Conservation (phyloP, 2,329 filamentous ascomycete genomes). For the Cytospora leucostoma region DNA sequence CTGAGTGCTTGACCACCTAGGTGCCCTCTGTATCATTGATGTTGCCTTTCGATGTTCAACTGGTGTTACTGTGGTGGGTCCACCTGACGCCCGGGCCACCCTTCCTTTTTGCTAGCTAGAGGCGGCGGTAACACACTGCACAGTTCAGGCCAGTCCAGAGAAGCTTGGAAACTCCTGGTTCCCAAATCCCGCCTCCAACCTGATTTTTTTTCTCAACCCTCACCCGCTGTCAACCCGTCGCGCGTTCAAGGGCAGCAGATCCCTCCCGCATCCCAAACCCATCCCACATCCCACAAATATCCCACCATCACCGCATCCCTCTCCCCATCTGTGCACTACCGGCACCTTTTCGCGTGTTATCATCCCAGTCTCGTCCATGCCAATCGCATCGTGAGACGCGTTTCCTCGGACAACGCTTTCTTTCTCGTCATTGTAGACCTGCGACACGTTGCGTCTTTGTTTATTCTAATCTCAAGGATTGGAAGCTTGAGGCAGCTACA, state of each 20-base stretch:
- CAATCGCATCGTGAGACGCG: conserved; percentile 15
- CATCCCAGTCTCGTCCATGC: conserved; percentile 3
- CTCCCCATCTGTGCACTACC: neutral
- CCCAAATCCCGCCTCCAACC: conserved; percentile 19
- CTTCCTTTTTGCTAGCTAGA: neutral
- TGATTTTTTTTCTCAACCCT: conserved; percentile 24
- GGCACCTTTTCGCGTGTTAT: conserved; percentile 8
- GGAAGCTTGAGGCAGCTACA: conserved; percentile 10
- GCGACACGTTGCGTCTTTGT: conserved; percentile 28
- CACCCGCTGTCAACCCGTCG: conserved; percentile 18
- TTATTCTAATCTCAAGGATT: conserved; percentile 12
- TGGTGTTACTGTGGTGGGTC: neutral
- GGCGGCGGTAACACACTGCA: neutral
- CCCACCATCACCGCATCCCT: conserved; percentile 6
- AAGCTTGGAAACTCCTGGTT: conserved; percentile 8
- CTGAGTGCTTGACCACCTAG: too few species aligned
- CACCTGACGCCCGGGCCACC: conserved; percentile 18
- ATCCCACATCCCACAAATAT: conserved; percentile 17
- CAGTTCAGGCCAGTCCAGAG: neutral
- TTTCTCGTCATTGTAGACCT: conserved; percentile 23
- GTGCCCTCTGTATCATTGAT: too few species aligned
- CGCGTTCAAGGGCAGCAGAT: conserved; percentile 26
- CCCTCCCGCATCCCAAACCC: conserved; percentile 24
- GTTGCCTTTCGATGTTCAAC: neutral
- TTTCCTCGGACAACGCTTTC: conserved; percentile 18